Conservation (phyloP, 164 flowering plant genomes). For the Tetracentron sinense region DNA sequence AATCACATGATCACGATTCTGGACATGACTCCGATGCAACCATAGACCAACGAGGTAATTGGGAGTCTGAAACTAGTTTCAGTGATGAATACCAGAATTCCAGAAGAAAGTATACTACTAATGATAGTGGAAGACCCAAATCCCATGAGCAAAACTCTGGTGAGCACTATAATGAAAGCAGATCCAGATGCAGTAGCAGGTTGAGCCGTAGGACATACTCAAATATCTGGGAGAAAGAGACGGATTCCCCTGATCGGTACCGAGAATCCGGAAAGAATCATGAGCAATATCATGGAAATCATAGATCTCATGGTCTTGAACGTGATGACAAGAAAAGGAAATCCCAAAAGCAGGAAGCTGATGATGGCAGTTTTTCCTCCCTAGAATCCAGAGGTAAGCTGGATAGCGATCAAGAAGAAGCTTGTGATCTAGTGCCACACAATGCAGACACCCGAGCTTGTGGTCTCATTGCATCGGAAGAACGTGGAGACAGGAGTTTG, state of each 20-base stretch:
- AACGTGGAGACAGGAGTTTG: not conserved
- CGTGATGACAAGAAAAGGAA: not conserved
- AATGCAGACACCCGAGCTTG: not conserved
- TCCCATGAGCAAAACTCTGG: conserved; percentile 4
- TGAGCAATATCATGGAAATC: not conserved
- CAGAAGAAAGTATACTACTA: conserved; percentile 1
- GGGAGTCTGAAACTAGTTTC: conserved; percentile 5
- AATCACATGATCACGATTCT: conserved; percentile 7
- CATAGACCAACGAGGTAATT: not conserved
- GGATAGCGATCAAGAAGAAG: not conserved
- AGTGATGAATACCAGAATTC: conserved; percentile 4
- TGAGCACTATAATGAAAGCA: not conserved
- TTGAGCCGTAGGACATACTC: not conserved
- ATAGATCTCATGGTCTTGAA: conserved; percentile 1
- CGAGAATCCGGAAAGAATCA: not conserved
- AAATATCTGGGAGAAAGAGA: conserved; percentile 3
- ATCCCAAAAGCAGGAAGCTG: not conserved
- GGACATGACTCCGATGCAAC: not conserved
- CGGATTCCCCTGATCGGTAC: conserved; percentile 9
- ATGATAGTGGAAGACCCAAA: conserved; percentile 5
- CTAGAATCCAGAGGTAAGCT: not conserved
- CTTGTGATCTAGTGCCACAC: not conserved
- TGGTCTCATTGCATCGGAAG: not conserved
- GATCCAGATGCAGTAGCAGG: not conserved
- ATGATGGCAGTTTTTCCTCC: not conserved